Base-by-base conservation (phyloP, 371 early-diverging fungal genomes). In the Conidiobolus incongruus region DNA sequence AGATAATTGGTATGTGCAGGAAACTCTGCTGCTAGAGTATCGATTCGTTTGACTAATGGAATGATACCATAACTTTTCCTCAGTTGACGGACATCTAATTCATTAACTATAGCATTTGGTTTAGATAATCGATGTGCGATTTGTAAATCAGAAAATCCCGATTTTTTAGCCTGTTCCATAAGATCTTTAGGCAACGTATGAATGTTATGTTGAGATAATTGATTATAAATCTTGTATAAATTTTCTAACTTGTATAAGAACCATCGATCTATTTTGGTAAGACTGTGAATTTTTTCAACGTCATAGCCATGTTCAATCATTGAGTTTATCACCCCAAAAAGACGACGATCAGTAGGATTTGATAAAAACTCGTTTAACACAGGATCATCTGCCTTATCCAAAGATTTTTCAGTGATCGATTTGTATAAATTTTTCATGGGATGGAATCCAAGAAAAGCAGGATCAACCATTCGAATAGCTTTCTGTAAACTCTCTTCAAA, bases 401-500 rank as follows among this genome's bases (percentile, higher is more conserved):
- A 61, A 55, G 81, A 81, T 44, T 77, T 72, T 49, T 88, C 88
- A 17, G 87, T 54, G 28, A 72, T 51, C 16, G 60, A 61, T 30
- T 60, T 61, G 29, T 62, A 56, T 22, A 74, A 65, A 38, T 63
- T 56, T 45, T 64, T 58, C 53, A 70, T 76, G 66, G 72, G 61
- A 17, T 35, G 10, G 55, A 89, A 90, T 10, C 93, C 93, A 51
- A 58, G 55, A 46, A 89, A 78, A 42, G 67, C 61, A 52, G 74
- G 75, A 35, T 93, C 94, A n/a, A 91, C 87, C 37, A 81, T 77
- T 36, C 86, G 79, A 48, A 90, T 87, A 20, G 92, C 94, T 63
- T 93, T 85, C 60, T 90, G 89, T 43, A 93, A 75, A 16, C 82
- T 82, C 61, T 93, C 94, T 62, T 93, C 91, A 53, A 90, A 93